Evolutionary conservation across 2,329 filamentous ascomycete species (phyloP).

Genomic region (Hysterium pulicare): DNA sequence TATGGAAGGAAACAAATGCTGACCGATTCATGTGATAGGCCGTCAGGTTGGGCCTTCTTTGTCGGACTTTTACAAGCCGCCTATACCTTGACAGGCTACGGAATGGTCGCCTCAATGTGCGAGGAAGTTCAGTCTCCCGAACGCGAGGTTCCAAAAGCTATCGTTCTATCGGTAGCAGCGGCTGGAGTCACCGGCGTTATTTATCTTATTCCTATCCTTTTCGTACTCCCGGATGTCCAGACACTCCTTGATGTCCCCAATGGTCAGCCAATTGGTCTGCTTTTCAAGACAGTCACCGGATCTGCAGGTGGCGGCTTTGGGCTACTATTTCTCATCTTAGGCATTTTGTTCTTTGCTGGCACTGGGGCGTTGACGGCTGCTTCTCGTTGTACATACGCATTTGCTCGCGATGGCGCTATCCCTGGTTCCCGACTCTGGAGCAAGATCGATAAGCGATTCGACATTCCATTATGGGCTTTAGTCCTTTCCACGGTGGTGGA

Average conservation of each 20-base stretch:
- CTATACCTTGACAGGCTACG: conserved; percentile 63
- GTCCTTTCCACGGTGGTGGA: conserved; percentile 66
- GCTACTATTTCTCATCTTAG: conserved; percentile 70
- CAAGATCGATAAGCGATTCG: conserved; percentile 61
- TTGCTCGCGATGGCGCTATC: conserved; percentile 71
- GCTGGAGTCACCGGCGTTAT: conserved; percentile 63
- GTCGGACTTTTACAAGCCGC: conserved; percentile 65
- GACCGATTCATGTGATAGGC: conserved; percentile 39
- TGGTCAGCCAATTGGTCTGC: conserved; percentile 70
- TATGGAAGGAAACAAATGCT: conserved; percentile 1
- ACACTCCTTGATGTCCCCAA: conserved; percentile 63
- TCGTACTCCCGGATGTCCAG: conserved; percentile 67
- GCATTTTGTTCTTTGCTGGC: conserved; percentile 74
- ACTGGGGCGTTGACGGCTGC: conserved; percentile 72
- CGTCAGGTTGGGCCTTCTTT: conserved; percentile 68
- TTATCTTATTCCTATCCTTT: conserved; percentile 71
- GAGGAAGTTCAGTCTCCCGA: conserved; percentile 69
- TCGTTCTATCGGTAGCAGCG: conserved; percentile 65
- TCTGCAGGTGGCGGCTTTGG: conserved; percentile 71
- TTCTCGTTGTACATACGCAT: conserved; percentile 71
- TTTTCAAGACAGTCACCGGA: conserved; percentile 74
- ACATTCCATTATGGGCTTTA: conserved; percentile 68
- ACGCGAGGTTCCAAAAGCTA: conserved; percentile 67
- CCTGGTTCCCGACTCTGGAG: conserved; percentile 66
- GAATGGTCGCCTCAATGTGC: conserved; percentile 69